Percentiles rank a stretch among this genome's conserved stretches.
Conservation (phyloP, 306 rosid species). For the Acacia acuminata region DNA sequence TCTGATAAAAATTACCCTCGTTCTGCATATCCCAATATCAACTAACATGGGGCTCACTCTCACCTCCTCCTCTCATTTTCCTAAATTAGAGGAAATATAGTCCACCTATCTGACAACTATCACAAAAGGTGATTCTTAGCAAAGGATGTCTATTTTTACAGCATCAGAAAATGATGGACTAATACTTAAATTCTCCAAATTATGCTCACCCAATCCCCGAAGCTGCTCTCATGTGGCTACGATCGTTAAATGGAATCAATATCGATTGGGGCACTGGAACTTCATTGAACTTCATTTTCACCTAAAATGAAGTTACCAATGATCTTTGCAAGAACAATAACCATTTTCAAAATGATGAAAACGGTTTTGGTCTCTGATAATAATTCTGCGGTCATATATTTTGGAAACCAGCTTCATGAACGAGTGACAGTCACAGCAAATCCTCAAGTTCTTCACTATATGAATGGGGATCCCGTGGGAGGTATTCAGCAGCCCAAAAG, state of each 20-base stretch:
- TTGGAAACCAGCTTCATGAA: conserved; percentile 57
- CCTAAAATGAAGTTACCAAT: conserved; percentile 52
- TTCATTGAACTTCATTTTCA: too few species aligned
- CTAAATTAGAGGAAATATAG: neutral
- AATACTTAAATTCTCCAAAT: neutral
- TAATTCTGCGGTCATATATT: conserved; percentile 41
- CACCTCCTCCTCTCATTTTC: neutral
- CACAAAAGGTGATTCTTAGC: neutral
- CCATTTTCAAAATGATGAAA: conserved; percentile 58
- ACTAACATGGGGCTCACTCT: too few species aligned
- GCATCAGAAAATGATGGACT: neutral
- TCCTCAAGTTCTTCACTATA: conserved; percentile 63
- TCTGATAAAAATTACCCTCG: too few species aligned
- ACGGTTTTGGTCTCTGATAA: conserved; percentile 57
- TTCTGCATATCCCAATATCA: too few species aligned
- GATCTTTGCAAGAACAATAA: conserved; percentile 51
- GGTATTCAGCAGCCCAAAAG: conserved; percentile 48
- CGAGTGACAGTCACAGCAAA: conserved; percentile 60
- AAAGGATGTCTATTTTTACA: neutral
- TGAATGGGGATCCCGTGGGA: conserved; percentile 44
- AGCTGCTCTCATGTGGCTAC: neutral
- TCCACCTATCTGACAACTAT: neutral
- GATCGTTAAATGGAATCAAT: neutral
- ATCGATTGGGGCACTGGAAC: neutral
- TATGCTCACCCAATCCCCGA: neutral